phyloP scores from a whole-genome alignment of 2,329 filamentous ascomycete species.

The Plectosphaerella sp. region DNA sequence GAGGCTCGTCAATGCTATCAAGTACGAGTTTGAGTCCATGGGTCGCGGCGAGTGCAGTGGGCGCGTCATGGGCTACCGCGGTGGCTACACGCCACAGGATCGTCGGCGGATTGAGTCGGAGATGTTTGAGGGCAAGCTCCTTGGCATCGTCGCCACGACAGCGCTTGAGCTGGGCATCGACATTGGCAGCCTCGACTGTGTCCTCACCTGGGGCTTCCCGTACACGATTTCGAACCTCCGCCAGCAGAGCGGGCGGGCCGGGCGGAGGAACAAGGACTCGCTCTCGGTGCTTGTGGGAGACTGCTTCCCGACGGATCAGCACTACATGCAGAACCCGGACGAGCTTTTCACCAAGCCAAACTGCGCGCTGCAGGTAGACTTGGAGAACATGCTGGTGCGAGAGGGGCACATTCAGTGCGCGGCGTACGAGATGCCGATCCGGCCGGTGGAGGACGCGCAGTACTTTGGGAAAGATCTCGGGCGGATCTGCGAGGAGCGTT shows the following conservation, averaged over 20 bases:
- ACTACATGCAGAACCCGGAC: constrained; percentile 95
- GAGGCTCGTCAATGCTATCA: constrained; percentile 73
- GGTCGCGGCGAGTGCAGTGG: constrained; percentile 71
- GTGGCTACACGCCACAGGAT: constrained; percentile 91
- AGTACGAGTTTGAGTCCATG: constrained; percentile 67
- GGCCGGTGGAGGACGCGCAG: constrained; percentile 64
- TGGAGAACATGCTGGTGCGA: constrained; percentile 85
- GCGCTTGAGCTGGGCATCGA: constrained; percentile 93
- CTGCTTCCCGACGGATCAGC: constrained; percentile 84
- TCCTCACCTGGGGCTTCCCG: constrained; percentile 90
- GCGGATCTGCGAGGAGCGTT: constrained; percentile 67
- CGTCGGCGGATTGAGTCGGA: constrained; percentile 83
- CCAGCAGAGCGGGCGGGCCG: constrained; percentile 91
- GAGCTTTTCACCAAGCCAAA: constrained; percentile 92
- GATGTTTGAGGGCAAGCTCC: constrained; percentile 93
- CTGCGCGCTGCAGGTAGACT: constrained; percentile 80
- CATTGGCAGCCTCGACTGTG: constrained; percentile 89
- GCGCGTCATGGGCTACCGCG: constrained; percentile 91
- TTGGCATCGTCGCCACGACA: constrained; percentile 91
- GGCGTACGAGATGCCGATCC: constrained; percentile 89
- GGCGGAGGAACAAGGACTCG: constrained; percentile 88
- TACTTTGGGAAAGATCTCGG: constrained; percentile 78
- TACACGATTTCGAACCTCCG: constrained; percentile 93
- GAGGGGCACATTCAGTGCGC: constrained; percentile 96
- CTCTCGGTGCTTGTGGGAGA: constrained; percentile 87